Conservation (phyloP, 345 rosid genomes). For the Conringia planisiliqua region DNA sequence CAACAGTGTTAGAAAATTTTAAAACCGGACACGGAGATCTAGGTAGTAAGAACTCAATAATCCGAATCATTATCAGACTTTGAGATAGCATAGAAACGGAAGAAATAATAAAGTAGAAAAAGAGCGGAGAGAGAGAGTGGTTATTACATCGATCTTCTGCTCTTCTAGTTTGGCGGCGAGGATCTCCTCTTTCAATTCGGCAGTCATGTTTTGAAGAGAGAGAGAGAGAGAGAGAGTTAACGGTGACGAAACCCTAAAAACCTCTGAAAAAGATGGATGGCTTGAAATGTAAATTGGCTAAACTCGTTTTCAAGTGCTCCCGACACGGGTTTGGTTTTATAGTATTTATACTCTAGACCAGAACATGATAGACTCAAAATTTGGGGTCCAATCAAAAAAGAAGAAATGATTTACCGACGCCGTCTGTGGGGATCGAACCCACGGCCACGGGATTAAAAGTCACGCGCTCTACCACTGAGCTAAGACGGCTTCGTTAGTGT, state of each 20-base stretch:
- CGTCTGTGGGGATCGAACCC: not conserved
- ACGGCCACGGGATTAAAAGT: slow-evolving; percentile 9
- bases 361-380: not conserved
- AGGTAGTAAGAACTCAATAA: not conserved
- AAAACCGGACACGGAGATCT: not conserved
- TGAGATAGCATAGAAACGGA: not conserved
- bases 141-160: slow-evolving; percentile 57
- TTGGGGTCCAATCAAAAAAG: not conserved
- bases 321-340: not conserved
- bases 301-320: slow-evolving; percentile 4
- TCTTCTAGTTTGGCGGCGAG: slow-evolving; percentile 61
- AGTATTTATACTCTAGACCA: not conserved
- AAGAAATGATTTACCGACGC: not conserved
- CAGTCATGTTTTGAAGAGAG: slow-evolving; percentile 69
- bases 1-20: not conserved
- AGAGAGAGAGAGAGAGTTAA: not conserved
- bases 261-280: not conserved
- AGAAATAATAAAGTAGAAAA: not conserved
- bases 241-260: slow-evolving; percentile 23
- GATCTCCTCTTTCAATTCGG: slow-evolving; percentile 58
- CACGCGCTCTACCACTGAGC: slow-evolving; percentile 15
- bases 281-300: not conserved
- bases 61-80: not conserved
- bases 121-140: not conserved
- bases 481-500: not conserved